These are phyloP conservation scores for Fusarium pilosicola DNA, from an alignment of 2,329 filamentous ascomycete genomes.

Conservation along the genomic window DNA sequence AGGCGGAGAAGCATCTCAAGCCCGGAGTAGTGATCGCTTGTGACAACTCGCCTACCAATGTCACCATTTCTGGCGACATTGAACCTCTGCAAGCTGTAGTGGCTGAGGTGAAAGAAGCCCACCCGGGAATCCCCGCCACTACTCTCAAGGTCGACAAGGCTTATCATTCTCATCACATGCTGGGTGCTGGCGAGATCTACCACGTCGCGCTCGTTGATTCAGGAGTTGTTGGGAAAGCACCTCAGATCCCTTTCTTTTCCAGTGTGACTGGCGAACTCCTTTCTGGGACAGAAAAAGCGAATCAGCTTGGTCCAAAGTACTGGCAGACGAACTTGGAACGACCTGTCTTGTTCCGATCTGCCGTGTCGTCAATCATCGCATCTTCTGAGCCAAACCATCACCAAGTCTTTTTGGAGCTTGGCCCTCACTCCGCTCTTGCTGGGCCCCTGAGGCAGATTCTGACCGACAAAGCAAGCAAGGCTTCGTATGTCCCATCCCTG, in stretches of 20 bases:
- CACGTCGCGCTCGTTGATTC: not conserved
- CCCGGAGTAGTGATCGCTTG: conserved; percentile 48
- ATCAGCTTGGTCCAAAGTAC: conserved; percentile 28
- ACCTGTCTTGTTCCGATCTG: conserved; percentile 41
- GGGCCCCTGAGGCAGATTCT: conserved; percentile 33
- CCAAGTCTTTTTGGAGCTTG: conserved; percentile 39
- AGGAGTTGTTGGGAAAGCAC: not conserved
- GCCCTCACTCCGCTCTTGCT: conserved; percentile 41
- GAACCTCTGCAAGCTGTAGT: conserved; percentile 43
- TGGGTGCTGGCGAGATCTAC: not conserved
- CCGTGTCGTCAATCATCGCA: not conserved
- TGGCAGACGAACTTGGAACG: conserved; percentile 46
- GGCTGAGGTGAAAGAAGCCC: conserved; percentile 40
- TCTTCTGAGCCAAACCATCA: not conserved
- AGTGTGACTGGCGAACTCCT: not conserved
- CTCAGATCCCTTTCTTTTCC: not conserved
- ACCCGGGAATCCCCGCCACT: conserved; percentile 47
- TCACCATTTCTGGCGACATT: conserved; percentile 50
- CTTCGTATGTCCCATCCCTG: not conserved
- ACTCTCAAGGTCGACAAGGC: conserved; percentile 52
- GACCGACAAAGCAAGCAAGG: not conserved
- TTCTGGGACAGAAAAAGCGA: not conserved
- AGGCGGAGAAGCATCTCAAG: conserved; percentile 36
- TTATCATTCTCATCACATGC: conserved; percentile 55
- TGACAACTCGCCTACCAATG: conserved; percentile 49